A percentile compares a stretch with the other conserved stretches of the same genome.
Evolutionary conservation across 1,284 basidiomycete genomes (phyloP).

Genomic region (Serendipita sp.): DNA sequence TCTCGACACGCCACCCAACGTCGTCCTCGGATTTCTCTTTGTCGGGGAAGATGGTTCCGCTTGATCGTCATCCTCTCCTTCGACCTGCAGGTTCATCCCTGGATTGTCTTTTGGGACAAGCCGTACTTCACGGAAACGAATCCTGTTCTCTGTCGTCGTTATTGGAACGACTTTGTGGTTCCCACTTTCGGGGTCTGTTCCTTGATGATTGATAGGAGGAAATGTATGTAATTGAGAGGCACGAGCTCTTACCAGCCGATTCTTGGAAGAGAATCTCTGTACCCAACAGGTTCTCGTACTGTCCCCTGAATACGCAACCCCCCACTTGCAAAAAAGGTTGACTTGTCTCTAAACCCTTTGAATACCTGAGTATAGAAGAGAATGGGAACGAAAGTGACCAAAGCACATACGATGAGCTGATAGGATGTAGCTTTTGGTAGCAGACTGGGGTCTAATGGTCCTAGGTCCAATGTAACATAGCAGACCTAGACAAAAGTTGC

Average conservation of each 20-base stretch:
- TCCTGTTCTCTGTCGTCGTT: constrained; percentile 43
- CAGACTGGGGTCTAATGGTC: constrained; percentile 53
- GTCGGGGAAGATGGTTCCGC: not conserved
- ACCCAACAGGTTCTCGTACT: constrained; percentile 48
- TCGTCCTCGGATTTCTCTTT: not conserved
- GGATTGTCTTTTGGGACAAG: constrained; percentile 27
- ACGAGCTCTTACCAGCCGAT: constrained; percentile 30
- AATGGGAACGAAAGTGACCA: not conserved
- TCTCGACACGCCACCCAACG: not conserved
- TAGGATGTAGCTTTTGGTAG: constrained; percentile 52
- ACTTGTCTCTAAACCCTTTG: constrained; percentile 56
- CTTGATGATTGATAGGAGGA: too few species aligned
- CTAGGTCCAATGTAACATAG: constrained; percentile 60
- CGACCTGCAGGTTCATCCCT: not conserved
- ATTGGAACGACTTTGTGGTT: constrained; percentile 29
- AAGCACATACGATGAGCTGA: constrained; percentile 48
- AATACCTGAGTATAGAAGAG: not conserved
- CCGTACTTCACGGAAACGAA: constrained; percentile 48
- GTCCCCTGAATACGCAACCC: constrained; percentile 54
- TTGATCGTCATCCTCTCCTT: not conserved
- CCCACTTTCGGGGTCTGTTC: too few species aligned
- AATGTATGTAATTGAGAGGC: not conserved
- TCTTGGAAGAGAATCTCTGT: constrained; percentile 51
- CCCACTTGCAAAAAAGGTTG: constrained; percentile 60
- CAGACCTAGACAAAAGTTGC: constrained; percentile 24